phyloP scores from a whole-genome alignment of 768 basidiomycete genomes.

The Wakefieldia striispora region DNA sequence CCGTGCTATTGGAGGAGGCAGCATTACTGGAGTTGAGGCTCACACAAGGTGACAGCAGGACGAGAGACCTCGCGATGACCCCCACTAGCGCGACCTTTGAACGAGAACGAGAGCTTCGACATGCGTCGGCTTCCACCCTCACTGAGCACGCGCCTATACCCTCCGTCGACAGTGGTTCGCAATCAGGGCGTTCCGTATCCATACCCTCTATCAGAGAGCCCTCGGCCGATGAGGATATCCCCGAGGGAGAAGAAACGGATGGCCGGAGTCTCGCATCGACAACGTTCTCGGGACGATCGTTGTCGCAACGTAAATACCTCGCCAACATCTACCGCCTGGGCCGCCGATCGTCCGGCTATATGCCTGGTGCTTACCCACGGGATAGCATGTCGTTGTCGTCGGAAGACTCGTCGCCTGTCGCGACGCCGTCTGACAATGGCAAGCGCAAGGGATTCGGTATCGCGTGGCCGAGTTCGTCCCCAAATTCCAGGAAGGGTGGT shows the following conservation, averaged over 20 bases:
- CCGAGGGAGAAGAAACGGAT: constrained; percentile 28
- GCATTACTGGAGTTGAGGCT: constrained; percentile 56
- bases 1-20: constrained; percentile 54
- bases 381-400: constrained; percentile 66
- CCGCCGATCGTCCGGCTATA: constrained; percentile 37
- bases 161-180: constrained; percentile 20
- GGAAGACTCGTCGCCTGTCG: constrained; percentile 62
- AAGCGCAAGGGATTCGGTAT: constrained; percentile 33
- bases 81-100: constrained; percentile 28
- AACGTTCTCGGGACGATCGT: constrained; percentile 52
- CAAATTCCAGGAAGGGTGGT: constrained; percentile 53
- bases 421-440: constrained; percentile 54
- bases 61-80: constrained; percentile 16
- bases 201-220: constrained; percentile 32
- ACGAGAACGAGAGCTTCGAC: constrained; percentile 15
- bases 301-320: constrained; percentile 46
- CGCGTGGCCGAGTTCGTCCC: constrained; percentile 48
- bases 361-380: constrained; percentile 46
- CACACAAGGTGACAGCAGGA: constrained; percentile 38
- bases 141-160: constrained; percentile 15
- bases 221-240: constrained; percentile 19
- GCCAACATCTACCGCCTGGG: constrained; percentile 44
- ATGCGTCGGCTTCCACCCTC: constrained; percentile 21
- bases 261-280: constrained; percentile 33
- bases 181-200: constrained; percentile 28